Percentiles rank a stretch among this genome's conserved stretches.
Evolutionary conservation across 345 rosid genomes (phyloP).

Genomic region (Toxicodendron radicans): DNA sequence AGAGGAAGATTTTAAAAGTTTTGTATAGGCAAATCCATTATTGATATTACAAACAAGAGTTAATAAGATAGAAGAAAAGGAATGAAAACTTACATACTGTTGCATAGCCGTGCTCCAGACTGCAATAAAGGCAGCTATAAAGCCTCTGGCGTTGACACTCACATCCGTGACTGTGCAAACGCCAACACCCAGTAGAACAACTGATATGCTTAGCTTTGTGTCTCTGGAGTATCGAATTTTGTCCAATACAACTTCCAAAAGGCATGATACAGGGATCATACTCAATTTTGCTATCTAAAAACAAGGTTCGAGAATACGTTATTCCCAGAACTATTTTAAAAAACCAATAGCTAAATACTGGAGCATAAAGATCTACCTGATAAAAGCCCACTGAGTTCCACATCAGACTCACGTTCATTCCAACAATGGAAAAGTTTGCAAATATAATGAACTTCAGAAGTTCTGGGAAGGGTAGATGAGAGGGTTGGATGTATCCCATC

Average conservation of each 20-base stretch:
- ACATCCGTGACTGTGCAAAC: constrained; percentile 97
- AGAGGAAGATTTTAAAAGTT: neutral
- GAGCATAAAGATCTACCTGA: constrained; percentile 53
- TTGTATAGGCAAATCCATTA: neutral
- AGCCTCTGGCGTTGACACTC: constrained; percentile 85
- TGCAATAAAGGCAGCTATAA: constrained; percentile 82
- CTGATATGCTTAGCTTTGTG: constrained; percentile 84
- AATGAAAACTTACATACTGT: constrained; percentile 73
- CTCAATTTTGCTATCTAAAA: constrained; percentile 90
- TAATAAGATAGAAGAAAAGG: neutral
- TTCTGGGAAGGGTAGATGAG: constrained; percentile 82
- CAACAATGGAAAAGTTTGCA: constrained; percentile 97
- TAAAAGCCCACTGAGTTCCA: constrained; percentile 99
- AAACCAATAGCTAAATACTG: neutral
- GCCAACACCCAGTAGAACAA: constrained; percentile 93
- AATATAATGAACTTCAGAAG: constrained; percentile 78
- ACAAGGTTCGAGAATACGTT: constrained; percentile 18
- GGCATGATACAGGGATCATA: constrained; percentile 96
- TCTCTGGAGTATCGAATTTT: constrained; percentile 90
- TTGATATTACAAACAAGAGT: neutral
- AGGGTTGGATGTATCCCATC: constrained; percentile 90
- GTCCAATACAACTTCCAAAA: constrained; percentile 90
- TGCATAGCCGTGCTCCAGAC: constrained; percentile 98
- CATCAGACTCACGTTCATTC: constrained; percentile 98
- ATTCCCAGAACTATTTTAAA: constrained; percentile 8